phyloP scores from a whole-genome alignment of 805 yeast genomes.

The Hanseniaspora lindneri region DNA sequence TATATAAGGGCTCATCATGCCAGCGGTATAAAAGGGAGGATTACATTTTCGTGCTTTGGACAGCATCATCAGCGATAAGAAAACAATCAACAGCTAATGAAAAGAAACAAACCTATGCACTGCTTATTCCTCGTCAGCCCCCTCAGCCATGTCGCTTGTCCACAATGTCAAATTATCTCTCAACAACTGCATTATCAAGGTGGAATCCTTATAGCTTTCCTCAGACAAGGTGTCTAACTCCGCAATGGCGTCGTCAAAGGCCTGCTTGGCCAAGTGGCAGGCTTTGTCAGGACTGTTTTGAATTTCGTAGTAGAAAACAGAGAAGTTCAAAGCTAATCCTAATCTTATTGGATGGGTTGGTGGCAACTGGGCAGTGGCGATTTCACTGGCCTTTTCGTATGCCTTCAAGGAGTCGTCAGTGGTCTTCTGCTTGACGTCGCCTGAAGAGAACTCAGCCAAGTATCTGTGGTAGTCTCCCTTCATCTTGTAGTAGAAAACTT shows the following conservation, averaged over 20 bases:
- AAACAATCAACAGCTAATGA: background rate
- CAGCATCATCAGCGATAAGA: no score
- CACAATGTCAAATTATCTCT: constrained; percentile 97
- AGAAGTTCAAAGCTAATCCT: constrained; percentile 94
- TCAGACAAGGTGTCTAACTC: constrained; percentile 95
- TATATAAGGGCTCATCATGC: no score
- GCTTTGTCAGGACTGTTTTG: constrained; percentile 98
- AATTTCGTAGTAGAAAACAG: constrained; percentile 96
- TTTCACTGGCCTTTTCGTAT: constrained; percentile 89
- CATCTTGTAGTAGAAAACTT: constrained; percentile 97
- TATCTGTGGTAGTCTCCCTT: constrained; percentile 99
- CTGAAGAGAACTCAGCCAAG: constrained; percentile 89
- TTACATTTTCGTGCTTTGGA: no score
- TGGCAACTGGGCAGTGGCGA: constrained; percentile 91
- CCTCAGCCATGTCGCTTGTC: constrained; percentile 62
- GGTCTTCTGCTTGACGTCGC: constrained; percentile 84
- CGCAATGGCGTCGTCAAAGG: constrained; percentile 97
- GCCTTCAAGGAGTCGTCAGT: constrained; percentile 89
- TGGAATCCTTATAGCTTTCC: constrained; percentile 96
- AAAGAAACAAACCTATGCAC: background rate
- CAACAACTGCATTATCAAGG: constrained; percentile 95
- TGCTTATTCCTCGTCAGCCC: constrained; percentile 23
- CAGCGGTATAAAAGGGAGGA: no score
- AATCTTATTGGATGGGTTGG: constrained; percentile 98
- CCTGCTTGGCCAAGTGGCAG: constrained; percentile 96